phyloP scores from a whole-genome alignment of 2,329 filamentous ascomycete genomes.

The Dryadomyces quercus-mongolicae region DNA sequence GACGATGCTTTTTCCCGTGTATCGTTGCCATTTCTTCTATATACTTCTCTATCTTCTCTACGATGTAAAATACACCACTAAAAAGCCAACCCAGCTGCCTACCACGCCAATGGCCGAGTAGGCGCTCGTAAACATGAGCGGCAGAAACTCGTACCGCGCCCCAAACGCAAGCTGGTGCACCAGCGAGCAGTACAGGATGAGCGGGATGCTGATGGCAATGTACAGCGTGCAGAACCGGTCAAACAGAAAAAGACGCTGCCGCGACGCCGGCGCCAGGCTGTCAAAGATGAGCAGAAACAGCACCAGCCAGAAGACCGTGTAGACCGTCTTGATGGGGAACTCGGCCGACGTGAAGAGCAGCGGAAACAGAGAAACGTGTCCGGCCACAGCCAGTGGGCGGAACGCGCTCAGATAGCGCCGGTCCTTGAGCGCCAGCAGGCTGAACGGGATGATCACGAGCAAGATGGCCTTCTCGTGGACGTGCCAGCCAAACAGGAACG shows the following conservation, averaged over 20 bases:
- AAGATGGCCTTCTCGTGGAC: slow-evolving; percentile 97
- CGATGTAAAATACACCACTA: slow-evolving; percentile 75
- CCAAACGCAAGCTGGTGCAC: slow-evolving; percentile 78
- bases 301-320: slow-evolving; percentile 86
- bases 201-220: slow-evolving; percentile 75
- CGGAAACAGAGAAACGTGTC: slow-evolving; percentile 91
- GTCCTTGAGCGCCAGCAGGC: slow-evolving; percentile 79
- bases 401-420: slow-evolving; percentile 86
- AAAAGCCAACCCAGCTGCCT: slow-evolving; percentile 88
- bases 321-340: slow-evolving; percentile 86
- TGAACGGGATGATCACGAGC: slow-evolving; percentile 90
- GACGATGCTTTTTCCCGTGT: slow-evolving; percentile 7
- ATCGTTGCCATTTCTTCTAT: background rate
- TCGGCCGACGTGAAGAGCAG: slow-evolving; percentile 85
- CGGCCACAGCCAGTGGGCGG: slow-evolving; percentile 79
- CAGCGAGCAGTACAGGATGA: slow-evolving; percentile 81
- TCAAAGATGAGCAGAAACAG: slow-evolving; percentile 81
- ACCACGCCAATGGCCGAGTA: slow-evolving; percentile 93
- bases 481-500: slow-evolving; percentile 96
- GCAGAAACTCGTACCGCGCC: slow-evolving; percentile 73
- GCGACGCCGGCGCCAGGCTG: slow-evolving; percentile 71
- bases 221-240: slow-evolving; percentile 87
- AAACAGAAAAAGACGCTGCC: slow-evolving; percentile 71
- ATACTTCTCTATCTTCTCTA: slow-evolving; percentile 15
- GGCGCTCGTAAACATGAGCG: slow-evolving; percentile 92